A percentile compares a stretch with the other conserved stretches of the same genome.
These are phyloP conservation scores for Yamadazyma nakazawae DNA, from an alignment of 805 yeast genomes.

Conservation along the genomic window DNA sequence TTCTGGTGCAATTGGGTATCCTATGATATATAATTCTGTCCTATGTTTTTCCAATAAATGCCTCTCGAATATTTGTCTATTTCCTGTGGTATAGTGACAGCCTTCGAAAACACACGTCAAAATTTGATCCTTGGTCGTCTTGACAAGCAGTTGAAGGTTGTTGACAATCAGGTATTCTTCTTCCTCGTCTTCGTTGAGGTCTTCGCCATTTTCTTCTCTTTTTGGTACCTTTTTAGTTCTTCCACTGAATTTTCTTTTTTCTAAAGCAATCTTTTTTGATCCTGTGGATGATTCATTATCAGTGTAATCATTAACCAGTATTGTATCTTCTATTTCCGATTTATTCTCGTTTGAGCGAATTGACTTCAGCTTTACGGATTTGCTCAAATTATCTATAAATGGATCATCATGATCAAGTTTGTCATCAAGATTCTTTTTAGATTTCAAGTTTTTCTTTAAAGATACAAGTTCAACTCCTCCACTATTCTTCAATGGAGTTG, in stretches of 20 bases:
- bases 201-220: background rate
- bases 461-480: background rate
- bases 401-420: background rate
- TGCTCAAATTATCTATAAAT: too few species aligned
- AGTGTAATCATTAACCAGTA: background rate
- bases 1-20: constrained; percentile 23
- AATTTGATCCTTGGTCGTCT: constrained; percentile 6
- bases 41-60: constrained; percentile 25
- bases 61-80: constrained; percentile 21
- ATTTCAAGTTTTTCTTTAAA: background rate
- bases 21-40: constrained; percentile 16
- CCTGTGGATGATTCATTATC: background rate
- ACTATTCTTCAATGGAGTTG: background rate
- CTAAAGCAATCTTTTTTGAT: background rate
- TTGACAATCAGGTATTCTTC: constrained; percentile 24
- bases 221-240: background rate
- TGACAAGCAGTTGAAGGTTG: constrained; percentile 11
- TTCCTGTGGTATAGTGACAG: constrained; percentile 29
- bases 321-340: background rate
- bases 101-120: constrained; percentile 24
- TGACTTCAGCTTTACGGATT: background rate
- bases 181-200: constrained; percentile 18
- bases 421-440: background rate
- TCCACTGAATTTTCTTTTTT: background rate
- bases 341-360: background rate